phyloP scores from a whole-genome alignment of 2,329 filamentous ascomycete genomes.

The Metarhizium brunneum region DNA sequence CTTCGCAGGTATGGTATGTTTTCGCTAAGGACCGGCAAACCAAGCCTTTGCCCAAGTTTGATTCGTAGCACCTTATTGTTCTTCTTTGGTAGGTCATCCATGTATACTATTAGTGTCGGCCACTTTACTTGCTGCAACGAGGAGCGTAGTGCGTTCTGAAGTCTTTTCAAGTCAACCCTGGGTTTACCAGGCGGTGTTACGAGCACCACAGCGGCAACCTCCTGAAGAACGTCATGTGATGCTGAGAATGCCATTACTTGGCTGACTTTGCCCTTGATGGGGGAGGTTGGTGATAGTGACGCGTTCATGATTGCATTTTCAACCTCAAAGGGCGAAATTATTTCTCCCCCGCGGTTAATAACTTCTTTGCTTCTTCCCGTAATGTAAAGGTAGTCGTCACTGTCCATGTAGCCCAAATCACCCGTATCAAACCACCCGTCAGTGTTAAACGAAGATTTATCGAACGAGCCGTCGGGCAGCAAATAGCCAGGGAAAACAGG shows the following conservation, averaged over 20 bases:
- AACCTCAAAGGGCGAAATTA: slow-evolving; percentile 52
- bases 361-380: slow-evolving; percentile 47
- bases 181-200: slow-evolving; percentile 35
- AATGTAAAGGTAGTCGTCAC: slow-evolving; percentile 42
- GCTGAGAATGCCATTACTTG: slow-evolving; percentile 45
- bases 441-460: slow-evolving; percentile 35
- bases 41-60: slow-evolving; percentile 37
- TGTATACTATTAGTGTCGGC: slow-evolving; percentile 42
- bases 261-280: slow-evolving; percentile 35
- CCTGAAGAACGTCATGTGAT: slow-evolving; percentile 42
- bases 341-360: slow-evolving; percentile 47
- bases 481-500: slow-evolving; percentile 44
- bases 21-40: slow-evolving; percentile 34
- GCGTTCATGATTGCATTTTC: slow-evolving; percentile 44
- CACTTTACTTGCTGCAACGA: slow-evolving; percentile 44
- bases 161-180: slow-evolving; percentile 35
- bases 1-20: slow-evolving; percentile 30
- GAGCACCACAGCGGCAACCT: slow-evolving; percentile 44
- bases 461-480: slow-evolving; percentile 29
- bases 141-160: slow-evolving; percentile 37
- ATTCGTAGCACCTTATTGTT: slow-evolving; percentile 51
- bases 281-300: slow-evolving; percentile 29
- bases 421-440: slow-evolving; percentile 47
- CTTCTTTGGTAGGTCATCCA: slow-evolving; percentile 44
- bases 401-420: slow-evolving; percentile 42